Base-by-base conservation (phyloP, 805 yeast genomes). In the Ogataea angusta region DNA sequence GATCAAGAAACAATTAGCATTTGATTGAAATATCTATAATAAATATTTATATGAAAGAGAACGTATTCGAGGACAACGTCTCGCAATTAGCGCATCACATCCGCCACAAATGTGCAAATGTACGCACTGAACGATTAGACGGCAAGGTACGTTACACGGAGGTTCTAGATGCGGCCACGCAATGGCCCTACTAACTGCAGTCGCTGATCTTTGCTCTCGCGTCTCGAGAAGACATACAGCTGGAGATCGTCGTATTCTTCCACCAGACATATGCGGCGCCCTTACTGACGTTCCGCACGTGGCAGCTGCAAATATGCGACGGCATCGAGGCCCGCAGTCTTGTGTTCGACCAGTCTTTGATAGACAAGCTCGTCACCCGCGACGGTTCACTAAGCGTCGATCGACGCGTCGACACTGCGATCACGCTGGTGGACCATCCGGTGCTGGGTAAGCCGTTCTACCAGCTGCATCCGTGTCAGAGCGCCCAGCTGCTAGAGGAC, bases 1-100 rank as follows among this genome's bases (percentile, higher is more conserved):
- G 70, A 89, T 93, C 69, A 93, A 93, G 78, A 90, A 88, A 74
- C 80, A 81, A 62, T 77, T 93, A 76, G 93, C 96, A 38, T 76
- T 85, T 59, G 88, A 78, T 54, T 82, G 72, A 38, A 25, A 28
- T 38, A 38, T 21, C 28, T 23, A 23, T 6, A 33, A 22, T 24
- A 33, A 33, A 33, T 23, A 33, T 33, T 32, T 31, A 38, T 26
- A 38, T 38, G 41, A 26, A 26, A 26, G 23, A 31, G 13, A 31
- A 26, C 25, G 24, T 26, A 38, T 38, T 32, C 37, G 42, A 38
- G 12, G 9, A 5, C 14, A 23, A 14, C 2, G 18, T 38, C 10
- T 10, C 7, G 14, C 12, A 7, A 10, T 17, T 38, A 10, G 17
- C 18, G 14, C 15, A 17, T 5, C 3, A 12, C 7, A 13, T 37